phyloP scores from a whole-genome alignment of 1,139 yeast genomes.

The Candida sp. region DNA sequence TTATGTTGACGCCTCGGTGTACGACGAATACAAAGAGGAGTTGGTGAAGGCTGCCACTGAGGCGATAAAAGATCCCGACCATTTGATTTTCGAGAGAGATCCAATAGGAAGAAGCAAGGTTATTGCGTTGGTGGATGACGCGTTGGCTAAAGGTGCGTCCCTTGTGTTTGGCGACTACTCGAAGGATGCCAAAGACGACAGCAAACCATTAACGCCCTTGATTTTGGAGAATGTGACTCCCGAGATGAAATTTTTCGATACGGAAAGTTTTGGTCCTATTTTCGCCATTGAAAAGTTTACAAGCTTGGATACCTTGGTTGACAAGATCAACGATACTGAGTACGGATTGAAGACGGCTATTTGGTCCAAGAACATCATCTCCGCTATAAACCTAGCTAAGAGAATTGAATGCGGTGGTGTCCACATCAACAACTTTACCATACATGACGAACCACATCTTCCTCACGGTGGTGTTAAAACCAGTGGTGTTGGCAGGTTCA shows the following conservation, averaged over 20 bases:
- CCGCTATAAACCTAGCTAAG: constrained; percentile 42
- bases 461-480: constrained; percentile 62
- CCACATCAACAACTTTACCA: constrained; percentile 53
- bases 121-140: constrained; percentile 37
- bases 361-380: constrained; percentile 51
- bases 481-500: constrained; percentile 58
- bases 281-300: constrained; percentile 37
- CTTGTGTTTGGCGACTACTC: constrained; percentile 26
- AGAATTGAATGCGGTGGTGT: constrained; percentile 50
- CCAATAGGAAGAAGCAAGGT: constrained; percentile 25
- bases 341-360: constrained; percentile 60
- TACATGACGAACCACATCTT: constrained; percentile 51
- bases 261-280: constrained; percentile 56
- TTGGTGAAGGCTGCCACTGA: constrained; percentile 25
- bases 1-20: constrained; percentile 34
- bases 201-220: constrained; percentile 27
- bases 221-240: constrained; percentile 38
- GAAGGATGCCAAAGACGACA: constrained; percentile 9
- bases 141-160: constrained; percentile 46
- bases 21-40: constrained; percentile 24
- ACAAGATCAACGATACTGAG: constrained; percentile 28
- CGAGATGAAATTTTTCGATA: constrained; percentile 32
- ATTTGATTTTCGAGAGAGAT: constrained; percentile 32
- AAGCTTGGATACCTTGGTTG: constrained; percentile 33
- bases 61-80: constrained; percentile 23